Evolutionary conservation across 306 rosid genomes (phyloP), one percentile per base, ranked within the genome.

Genomic region (Gillenia trifoliata): DNA sequence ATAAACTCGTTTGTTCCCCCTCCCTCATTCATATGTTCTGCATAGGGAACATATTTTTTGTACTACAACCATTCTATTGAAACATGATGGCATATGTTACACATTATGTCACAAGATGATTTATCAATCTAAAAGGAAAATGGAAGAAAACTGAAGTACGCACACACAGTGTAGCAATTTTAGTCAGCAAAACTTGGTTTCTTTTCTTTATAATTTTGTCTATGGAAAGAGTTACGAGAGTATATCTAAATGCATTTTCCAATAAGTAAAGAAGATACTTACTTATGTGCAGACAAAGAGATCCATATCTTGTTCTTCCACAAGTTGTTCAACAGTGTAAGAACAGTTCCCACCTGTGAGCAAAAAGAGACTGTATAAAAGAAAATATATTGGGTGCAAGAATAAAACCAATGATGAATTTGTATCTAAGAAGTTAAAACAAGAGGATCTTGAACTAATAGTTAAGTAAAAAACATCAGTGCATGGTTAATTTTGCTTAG

Each of bases 271-370:
- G 23, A 76, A 56, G 78, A 59, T 74, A 84, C 93, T 68, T 85
- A 80, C 86, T 84, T 84, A 64, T 83, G 80, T 38, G 92, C 73
- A 80, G 64, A 82, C 76, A 93, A 68, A 70, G 83, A n/a, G 84
- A 76, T 93, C 91, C 74, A 91, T 75, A 70, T 76, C 86, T 81
- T 88, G 96, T 84, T 89, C 90, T 85, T 89, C 93, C 74, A 93
- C 85, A 50, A 89, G 77, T 81, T 86, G 89, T 82, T 93, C 96
- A 64, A 93, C 84, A 41, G 87, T 81, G 79, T 93, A 77, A 93
- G 91, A 69, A 83, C 75, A 25, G 79, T 73, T 86, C 88, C 92
- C 20, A 84, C 89, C 98, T 93, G 82, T 83, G 78, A 34, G 76
- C 29, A 75, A 69, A 60, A 70, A 72, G 57, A 72, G 76, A 26